Evolutionary conservation across 1,284 basidiomycete species (phyloP), one percentile per base, ranked within the genome.

Genomic region (Trichosporon faecale): DNA sequence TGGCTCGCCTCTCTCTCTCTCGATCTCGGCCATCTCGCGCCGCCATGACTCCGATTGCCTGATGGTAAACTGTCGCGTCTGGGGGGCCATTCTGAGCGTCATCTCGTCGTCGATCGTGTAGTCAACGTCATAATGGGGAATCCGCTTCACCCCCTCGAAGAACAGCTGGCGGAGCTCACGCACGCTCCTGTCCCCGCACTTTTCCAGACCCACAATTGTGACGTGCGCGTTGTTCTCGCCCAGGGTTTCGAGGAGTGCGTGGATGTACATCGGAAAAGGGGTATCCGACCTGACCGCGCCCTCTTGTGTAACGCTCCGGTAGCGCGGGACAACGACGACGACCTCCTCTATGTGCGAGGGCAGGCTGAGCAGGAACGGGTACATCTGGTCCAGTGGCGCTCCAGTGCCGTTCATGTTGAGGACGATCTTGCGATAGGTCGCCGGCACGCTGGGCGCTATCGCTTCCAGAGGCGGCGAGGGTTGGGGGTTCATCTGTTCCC

Each of bases 391-490:
- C 6, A 60, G 29, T 4, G 55, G 25, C 14, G 25, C 14, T 29
- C 27, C 14, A 60, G 29, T 12, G n/a, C 55, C 55, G 55, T 60
- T 60, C 55, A 60, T 60, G 55, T 60, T 60, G 27, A 60, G 14
- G 3, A 60, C 55, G 8, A 60, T 60, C 55, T 60, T 60, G 27
- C 55, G 55, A 16, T 31, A 60, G 2, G 14, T 60, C 27, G 14
- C 27, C 9, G 55, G 55, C 1, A 60, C 14, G 14, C n/a, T n/a
- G n/a, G n/a, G n/a, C n/a, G n/a, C n/a, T n/a, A n/a, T n/a, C n/a
- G n/a, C n/a, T n/a, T n/a, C n/a, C n/a, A n/a, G n/a, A n/a, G n/a
- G n/a, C n/a, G n/a, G n/a, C n/a, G n/a, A n/a, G n/a, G n/a, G n/a
- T n/a, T n/a, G n/a, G n/a, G n/a, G n/a, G n/a, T n/a, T n/a, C n/a